Evolutionary conservation across 83 land plant species (phyloP), one percentile per base, ranked within the genome.

Genomic region (Isoetes engelmannii): DNA sequence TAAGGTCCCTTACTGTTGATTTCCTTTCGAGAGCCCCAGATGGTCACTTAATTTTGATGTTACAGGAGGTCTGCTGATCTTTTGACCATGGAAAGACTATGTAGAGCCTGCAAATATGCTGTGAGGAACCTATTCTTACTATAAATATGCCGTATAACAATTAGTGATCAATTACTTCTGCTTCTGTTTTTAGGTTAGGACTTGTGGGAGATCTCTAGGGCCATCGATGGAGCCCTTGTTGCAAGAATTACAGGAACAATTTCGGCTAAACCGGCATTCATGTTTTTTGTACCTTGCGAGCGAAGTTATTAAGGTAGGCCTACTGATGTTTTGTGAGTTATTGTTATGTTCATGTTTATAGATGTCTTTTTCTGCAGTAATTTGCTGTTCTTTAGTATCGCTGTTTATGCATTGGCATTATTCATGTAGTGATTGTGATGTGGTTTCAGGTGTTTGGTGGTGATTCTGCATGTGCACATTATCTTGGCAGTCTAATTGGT

Each of bases 271-370:
- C 19, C 84, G 85, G 46, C 99, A 90, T 46, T 82, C 99, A 10
- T 94, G 97, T 75, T 86, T 94, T 61, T 89, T 94, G 57, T 91
- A 94, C 72, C 84, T 94, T 37, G 94, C 99, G n/a, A 94, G 99
- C 82, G 99, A 94, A 86, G 99, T 88, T 42, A 91, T 94, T 37
- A 94, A 94, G 93, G 99, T 94, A 59, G 47, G 18, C 49, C n/a
- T 45, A 41, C 3, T 64, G 10, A 20, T 60, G 12, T 60, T 60
- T 19, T 19, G 12, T 60, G n/a, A 15, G 1, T 60, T 13, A 15
- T 19, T 60, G 1, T 60, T 20, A 13, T 60, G n/a, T 15, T 51
- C 15, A 3, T 12, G 1, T 51, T 51, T 51, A n/a, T 12, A 51
- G 54, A n/a, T 10, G 15, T 28, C 2, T 28, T 28, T 28, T 28